phyloP scores from a whole-genome alignment of 192 early-diverging fungal genomes.

The Umbelopsis isabellina region DNA sequence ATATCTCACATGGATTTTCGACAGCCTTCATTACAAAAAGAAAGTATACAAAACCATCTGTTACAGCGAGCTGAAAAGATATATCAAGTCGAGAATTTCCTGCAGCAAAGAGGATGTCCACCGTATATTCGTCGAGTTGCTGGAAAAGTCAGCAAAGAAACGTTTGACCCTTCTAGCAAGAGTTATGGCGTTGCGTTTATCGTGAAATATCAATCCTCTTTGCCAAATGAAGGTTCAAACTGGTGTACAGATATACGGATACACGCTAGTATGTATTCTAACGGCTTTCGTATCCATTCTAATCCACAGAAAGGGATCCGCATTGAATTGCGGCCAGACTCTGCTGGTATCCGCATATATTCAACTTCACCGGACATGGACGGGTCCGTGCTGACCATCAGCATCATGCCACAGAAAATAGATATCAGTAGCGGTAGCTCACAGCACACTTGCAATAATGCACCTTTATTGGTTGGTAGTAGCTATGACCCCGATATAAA shows the following conservation, averaged over 20 bases:
- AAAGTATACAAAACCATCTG: conserved; percentile 40
- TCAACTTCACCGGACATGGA: conserved; percentile 31
- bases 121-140: conserved; percentile 51
- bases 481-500: neutral
- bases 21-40: neutral
- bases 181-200: conserved; percentile 41
- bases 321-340: conserved; percentile 44
- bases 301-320: conserved; percentile 40
- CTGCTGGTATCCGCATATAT: conserved; percentile 46
- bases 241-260: conserved; percentile 50
- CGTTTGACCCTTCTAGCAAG: conserved; percentile 42
- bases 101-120: conserved; percentile 47
- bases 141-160: conserved; percentile 40
- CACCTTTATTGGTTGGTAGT: neutral
- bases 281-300: conserved; percentile 44
- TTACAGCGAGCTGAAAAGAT: conserved; percentile 29
- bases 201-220: conserved; percentile 31
- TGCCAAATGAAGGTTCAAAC: conserved; percentile 10
- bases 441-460: neutral
- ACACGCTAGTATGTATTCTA: conserved; percentile 43
- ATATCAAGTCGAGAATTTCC: conserved; percentile 28
- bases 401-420: conserved; percentile 1
- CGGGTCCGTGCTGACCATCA: conserved; percentile 11
- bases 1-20: conserved; percentile 50
- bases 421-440: neutral